These are phyloP conservation scores for Imleria badia DNA, from an alignment of 768 basidiomycete genomes.

Conservation along the genomic window DNA sequence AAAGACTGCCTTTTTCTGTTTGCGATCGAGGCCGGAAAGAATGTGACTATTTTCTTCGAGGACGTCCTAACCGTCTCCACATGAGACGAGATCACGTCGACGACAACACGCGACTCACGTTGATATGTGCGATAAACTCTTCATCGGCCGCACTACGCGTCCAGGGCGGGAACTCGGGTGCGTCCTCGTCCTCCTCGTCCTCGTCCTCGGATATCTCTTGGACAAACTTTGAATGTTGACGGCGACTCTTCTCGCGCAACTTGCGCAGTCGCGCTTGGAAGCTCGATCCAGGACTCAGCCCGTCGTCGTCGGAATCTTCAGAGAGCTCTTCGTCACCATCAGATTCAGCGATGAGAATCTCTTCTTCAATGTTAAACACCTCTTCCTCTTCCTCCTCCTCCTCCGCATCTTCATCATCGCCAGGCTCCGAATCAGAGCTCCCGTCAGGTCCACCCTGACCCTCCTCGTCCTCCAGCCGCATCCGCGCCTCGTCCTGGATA, in stretches of 20 bases:
- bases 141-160: conserved; percentile 58
- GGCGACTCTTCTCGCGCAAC: conserved; percentile 28
- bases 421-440: conserved; percentile 28
- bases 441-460: conserved; percentile 24
- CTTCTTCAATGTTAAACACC: conserved; percentile 46
- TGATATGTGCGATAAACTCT: conserved; percentile 50
- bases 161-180: conserved; percentile 17
- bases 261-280: conserved; percentile 39
- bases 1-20: conserved; percentile 57
- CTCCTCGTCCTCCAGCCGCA: conserved; percentile 50
- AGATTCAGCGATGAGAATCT: conserved; percentile 39
- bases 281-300: conserved; percentile 30
- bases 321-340: conserved; percentile 24
- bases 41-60: conserved; percentile 60
- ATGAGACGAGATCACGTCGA: not conserved
- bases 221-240: conserved; percentile 8
- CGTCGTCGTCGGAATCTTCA: conserved; percentile 35
- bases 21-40: conserved; percentile 43
- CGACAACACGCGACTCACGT: conserved; percentile 39
- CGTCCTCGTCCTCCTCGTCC: conserved; percentile 36
- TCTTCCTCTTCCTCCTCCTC: conserved; percentile 39
- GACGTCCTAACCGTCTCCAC: conserved; percentile 54
- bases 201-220: conserved; percentile 15
- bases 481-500: conserved; percentile 51
- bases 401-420: conserved; percentile 28